These are phyloP conservation scores for Heliamphora exappendiculata DNA, from an alignment of 148 eudicot species.

Conservation along the genomic window DNA sequence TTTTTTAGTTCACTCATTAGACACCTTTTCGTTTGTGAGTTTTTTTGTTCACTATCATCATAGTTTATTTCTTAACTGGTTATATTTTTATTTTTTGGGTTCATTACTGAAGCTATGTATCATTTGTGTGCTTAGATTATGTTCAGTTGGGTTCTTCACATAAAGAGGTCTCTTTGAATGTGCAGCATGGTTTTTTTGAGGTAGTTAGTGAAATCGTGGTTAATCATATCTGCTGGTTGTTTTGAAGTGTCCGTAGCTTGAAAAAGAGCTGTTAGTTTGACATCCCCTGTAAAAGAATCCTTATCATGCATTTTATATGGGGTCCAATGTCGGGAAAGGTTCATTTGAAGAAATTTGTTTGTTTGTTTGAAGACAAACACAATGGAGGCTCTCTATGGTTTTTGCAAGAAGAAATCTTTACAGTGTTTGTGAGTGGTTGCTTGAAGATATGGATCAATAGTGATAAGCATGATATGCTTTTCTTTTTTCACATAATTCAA, in stretches of 20 bases:
- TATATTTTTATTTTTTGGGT: too few species aligned
- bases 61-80: too few species aligned
- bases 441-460: background rate
- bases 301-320: constrained; percentile 2
- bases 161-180: constrained; percentile 5
- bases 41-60: too few species aligned
- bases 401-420: background rate
- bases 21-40: too few species aligned
- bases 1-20: too few species aligned
- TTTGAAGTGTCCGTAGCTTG: background rate
- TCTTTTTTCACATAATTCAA: background rate
- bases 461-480: background rate
- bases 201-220: constrained; percentile 3
- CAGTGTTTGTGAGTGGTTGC: background rate
- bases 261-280: background rate
- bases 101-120: constrained; percentile 9
- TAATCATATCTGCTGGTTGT: background rate
- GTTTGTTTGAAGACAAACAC: background rate
- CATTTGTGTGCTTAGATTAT: constrained; percentile 3
- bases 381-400: background rate
- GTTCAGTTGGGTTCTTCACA: constrained; percentile 10
- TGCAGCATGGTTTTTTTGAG: background rate
- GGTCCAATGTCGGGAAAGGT: background rate
- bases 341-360: background rate
- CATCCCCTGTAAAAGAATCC: constrained; percentile 5